Evolutionary conservation across 2,329 filamentous ascomycete genomes (phyloP).

Genomic region (Hypoxylon sp.): DNA sequence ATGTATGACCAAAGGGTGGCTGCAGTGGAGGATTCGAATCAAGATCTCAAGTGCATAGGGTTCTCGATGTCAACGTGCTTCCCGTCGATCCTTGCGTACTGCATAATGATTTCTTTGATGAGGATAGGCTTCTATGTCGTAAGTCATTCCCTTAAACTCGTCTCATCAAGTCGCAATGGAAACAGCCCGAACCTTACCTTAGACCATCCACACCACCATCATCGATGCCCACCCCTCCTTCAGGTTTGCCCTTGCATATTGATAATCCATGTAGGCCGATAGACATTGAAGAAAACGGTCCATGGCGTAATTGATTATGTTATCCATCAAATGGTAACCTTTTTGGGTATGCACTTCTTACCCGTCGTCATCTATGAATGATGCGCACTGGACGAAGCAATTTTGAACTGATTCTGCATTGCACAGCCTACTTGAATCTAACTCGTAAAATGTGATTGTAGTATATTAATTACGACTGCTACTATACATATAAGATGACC

Average conservation of each 20-base stretch:
- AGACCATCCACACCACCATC: constrained; percentile 38
- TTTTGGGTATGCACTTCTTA: constrained; percentile 14
- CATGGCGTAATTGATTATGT: constrained; percentile 37
- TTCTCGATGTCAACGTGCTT: constrained; percentile 34
- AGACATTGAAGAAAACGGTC: constrained; percentile 39
- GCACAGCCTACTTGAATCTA: constrained; percentile 1
- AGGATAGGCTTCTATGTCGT: constrained; percentile 37
- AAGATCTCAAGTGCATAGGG: constrained; percentile 30
- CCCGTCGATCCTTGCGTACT: constrained; percentile 27
- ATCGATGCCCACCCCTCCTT: constrained; percentile 34
- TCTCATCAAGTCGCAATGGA: constrained; percentile 38
- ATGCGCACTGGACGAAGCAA: constrained; percentile 9
- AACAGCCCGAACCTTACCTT: constrained; percentile 36
- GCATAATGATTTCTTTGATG: constrained; percentile 41
- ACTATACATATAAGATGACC: constrained; percentile 13
- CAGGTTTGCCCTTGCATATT: constrained; percentile 42
- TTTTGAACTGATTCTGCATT: constrained; percentile 7
- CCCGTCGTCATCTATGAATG: constrained; percentile 2
- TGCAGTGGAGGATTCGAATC: constrained; percentile 29
- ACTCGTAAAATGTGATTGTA: not conserved
- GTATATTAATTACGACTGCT: constrained; percentile 8
- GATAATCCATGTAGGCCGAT: constrained; percentile 42
- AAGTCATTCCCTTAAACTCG: constrained; percentile 35
- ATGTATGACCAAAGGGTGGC: constrained; percentile 25
- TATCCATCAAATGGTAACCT: constrained; percentile 12